phyloP scores from a whole-genome alignment of 2,329 filamentous ascomycete species.

The Talaromyces atroroseus region DNA sequence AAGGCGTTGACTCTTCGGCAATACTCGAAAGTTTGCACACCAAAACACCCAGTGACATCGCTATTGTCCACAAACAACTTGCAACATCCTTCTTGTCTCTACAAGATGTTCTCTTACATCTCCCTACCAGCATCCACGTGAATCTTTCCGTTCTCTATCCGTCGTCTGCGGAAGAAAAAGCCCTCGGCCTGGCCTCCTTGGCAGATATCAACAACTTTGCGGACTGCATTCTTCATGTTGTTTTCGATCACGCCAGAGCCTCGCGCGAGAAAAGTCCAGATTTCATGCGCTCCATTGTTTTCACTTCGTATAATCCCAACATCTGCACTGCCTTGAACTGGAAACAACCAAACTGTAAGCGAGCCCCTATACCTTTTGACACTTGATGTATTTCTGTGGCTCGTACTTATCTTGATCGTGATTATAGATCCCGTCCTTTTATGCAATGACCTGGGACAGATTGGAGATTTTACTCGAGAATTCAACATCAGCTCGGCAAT shows the following conservation, averaged over 20 bases:
- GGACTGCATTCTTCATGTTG: slow-evolving; percentile 73
- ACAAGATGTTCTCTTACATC: slow-evolving; percentile 64
- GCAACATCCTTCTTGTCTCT: slow-evolving; percentile 74
- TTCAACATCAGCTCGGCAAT: slow-evolving; percentile 39
- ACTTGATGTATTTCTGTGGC: neutral
- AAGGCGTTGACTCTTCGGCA: slow-evolving; percentile 23
- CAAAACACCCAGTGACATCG: slow-evolving; percentile 42
- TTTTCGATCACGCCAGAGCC: slow-evolving; percentile 83
- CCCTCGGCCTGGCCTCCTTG: slow-evolving; percentile 64
- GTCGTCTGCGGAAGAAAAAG: slow-evolving; percentile 64
- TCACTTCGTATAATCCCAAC: slow-evolving; percentile 85
- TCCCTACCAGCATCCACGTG: slow-evolving; percentile 76
- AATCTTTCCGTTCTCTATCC: slow-evolving; percentile 93
- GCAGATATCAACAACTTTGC: slow-evolving; percentile 81
- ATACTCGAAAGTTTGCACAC: slow-evolving; percentile 27
- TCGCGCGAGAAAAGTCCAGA: slow-evolving; percentile 62
- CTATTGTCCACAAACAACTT: slow-evolving; percentile 65
- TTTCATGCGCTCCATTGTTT: slow-evolving; percentile 79
- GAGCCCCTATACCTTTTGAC: slow-evolving; percentile 11
- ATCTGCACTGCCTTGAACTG: slow-evolving; percentile 94
- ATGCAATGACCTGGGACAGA: slow-evolving; percentile 78
- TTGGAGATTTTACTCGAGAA: slow-evolving; percentile 35
- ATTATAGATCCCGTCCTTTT: slow-evolving; percentile 74
- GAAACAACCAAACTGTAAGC: slow-evolving; percentile 93
- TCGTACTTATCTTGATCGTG: neutral